Conservation (phyloP, 176 grass and related monocot genomes). For the Alloteropsis semialata region DNA sequence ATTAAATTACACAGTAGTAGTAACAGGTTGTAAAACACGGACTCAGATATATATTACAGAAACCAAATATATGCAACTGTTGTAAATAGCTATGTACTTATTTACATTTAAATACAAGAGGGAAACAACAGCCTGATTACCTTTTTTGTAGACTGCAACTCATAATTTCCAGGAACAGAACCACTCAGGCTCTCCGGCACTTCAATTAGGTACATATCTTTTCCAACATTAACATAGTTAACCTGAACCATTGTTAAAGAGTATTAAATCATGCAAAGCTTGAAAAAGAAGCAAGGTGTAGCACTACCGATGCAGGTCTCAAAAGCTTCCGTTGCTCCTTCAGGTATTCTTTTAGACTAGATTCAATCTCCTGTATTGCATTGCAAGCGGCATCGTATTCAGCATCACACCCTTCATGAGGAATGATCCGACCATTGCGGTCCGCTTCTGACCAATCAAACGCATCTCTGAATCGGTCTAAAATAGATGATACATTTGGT, state of each 20-base stretch:
- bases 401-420: constrained; percentile 76
- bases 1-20: not conserved
- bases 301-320: constrained; percentile 52
- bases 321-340: constrained; percentile 80
- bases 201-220: constrained; percentile 84
- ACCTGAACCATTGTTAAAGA: constrained; percentile 37
- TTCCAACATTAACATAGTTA: constrained; percentile 89
- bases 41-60: constrained; percentile 2
- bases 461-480: constrained; percentile 80
- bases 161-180: constrained; percentile 75
- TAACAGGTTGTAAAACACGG: constrained; percentile 2
- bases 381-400: constrained; percentile 67
- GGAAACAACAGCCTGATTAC: constrained; percentile 9
- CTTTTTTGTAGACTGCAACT: constrained; percentile 93
- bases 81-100: not conserved
- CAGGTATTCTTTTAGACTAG: constrained; percentile 58
- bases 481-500: constrained; percentile 56
- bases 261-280: not conserved
- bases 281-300: not conserved
- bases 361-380: constrained; percentile 66
- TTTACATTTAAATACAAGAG: constrained; percentile 18
- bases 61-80: not conserved
- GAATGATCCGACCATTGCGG: constrained; percentile 70
- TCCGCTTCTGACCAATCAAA: constrained; percentile 99
- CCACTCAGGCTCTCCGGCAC: constrained; percentile 61